Percentiles rank a stretch among this genome's conserved stretches.
Evolutionary conservation across 805 yeast genomes (phyloP).

Genomic region (Helenozyma baotianmanensis): DNA sequence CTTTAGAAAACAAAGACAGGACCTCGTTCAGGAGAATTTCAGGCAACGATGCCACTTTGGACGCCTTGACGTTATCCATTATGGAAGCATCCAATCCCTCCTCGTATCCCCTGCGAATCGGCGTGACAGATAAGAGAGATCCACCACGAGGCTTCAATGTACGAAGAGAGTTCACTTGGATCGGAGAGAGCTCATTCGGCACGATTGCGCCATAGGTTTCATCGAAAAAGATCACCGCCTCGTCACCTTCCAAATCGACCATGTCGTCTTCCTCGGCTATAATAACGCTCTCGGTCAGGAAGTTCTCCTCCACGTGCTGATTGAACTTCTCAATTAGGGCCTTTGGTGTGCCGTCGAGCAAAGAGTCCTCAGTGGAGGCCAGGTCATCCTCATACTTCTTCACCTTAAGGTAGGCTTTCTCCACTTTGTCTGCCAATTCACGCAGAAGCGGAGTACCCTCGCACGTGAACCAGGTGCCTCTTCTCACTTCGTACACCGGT

Average conservation of each 20-base stretch:
- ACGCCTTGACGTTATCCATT: constrained; percentile 27
- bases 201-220: constrained; percentile 43
- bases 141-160: constrained; percentile 31
- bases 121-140: constrained; percentile 43
- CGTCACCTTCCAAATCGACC: constrained; percentile 28
- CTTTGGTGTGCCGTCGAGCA: constrained; percentile 1
- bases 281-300: constrained; percentile 10
- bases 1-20: constrained; percentile 15
- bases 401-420: constrained; percentile 44
- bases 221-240: constrained; percentile 37
- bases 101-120: constrained; percentile 48
- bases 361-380: constrained; percentile 1
- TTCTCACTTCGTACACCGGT: constrained; percentile 71
- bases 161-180: constrained; percentile 33
- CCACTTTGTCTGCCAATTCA: constrained; percentile 53
- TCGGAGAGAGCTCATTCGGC: constrained; percentile 39
- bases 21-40: constrained; percentile 31
- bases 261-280: constrained; percentile 25
- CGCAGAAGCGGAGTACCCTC: constrained; percentile 53
- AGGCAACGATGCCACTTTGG: constrained; percentile 30
- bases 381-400: constrained; percentile 20
- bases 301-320: constrained; percentile 7
- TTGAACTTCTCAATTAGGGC: constrained; percentile 18
- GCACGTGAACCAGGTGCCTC: constrained; percentile 79
- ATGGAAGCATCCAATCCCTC: constrained; percentile 27